Evolutionary conservation across 1,139 yeast genomes (phyloP), one percentile per base, ranked within the genome.

Genomic region (Arxiozyma telluris): DNA sequence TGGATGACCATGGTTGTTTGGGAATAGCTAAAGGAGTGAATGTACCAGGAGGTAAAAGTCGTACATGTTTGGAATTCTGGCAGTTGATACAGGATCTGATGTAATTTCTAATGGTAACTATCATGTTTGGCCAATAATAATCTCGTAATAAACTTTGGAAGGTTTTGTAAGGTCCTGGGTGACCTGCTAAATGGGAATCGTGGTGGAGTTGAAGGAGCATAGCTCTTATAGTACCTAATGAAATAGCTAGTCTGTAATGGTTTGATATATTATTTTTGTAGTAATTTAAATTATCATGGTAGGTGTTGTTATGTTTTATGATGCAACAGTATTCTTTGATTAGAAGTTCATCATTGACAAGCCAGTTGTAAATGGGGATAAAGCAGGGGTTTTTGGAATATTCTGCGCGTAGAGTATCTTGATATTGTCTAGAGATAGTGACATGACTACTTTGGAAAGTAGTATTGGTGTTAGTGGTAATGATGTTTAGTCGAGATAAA

Each of bases 101-200:
- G 18, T 50, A 46, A 1, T 47, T 41, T 21, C n/a, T 21, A 18
- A 45, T 23, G 1, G 50, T 46, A 3, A 6, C n/a, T 7, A 46
- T 22, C 53, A 50, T 46, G 3, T 41, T 22, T 8, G 47, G 53
- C 50, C 47, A 50, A 22, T 41, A 41, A 15, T 46, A 50, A 11
- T 46, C 42, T 18, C 21, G 18, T 6, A 46, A 23, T 20, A 50
- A 12, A 20, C 15, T 46, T 21, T 41, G 42, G 18, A 17, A 50
- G 3, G 50, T 50, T 17, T 41, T 41, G 22, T 23, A 41, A 5
- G 53, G 43, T 17, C 50, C 53, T 22, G 38, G 42, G 34, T 50
- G 53, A 25, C 50, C 50, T 2, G 53, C 49, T 6, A 46, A 12
- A 12, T 30, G 3, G 17, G 53, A 50, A 20, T 41, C 45, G n/a